Evolutionary conservation across 768 basidiomycete genomes (phyloP).

Genomic region (Tylopilus felleus): DNA sequence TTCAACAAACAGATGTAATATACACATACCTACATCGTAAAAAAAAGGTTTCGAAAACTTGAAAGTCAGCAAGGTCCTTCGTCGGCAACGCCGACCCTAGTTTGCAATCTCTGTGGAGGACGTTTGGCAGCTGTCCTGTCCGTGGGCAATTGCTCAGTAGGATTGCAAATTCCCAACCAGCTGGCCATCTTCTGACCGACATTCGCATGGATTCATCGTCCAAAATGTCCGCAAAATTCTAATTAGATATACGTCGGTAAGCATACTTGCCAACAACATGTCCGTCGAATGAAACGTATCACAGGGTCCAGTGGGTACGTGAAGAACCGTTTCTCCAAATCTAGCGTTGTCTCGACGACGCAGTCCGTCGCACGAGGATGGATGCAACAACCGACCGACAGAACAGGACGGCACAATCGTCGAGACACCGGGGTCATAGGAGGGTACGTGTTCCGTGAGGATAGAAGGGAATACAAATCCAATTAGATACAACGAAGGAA

Average conservation of each 20-base stretch:
- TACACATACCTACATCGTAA: too few relatives aligned
- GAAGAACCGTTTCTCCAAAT: neutral
- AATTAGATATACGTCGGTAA: slow-evolving; percentile 2
- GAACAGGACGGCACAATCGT: neutral
- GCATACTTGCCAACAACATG: slow-evolving; percentile 5
- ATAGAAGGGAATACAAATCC: slow-evolving; percentile 19
- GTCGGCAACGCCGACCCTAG: too few relatives aligned
- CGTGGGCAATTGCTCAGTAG: too few relatives aligned
- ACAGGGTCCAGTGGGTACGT: slow-evolving; percentile 9
- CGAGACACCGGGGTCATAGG: neutral
- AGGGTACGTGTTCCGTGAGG: slow-evolving; percentile 2
- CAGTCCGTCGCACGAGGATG: neutral
- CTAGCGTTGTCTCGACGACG: slow-evolving; percentile 1
- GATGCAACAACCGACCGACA: neutral
- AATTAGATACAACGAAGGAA: slow-evolving; percentile 16
- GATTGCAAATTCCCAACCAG: neutral
- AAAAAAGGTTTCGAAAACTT: too few relatives aligned
- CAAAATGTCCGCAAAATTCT: neutral
- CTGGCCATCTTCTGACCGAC: too few relatives aligned
- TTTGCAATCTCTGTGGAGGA: too few relatives aligned
- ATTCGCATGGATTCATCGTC: neutral
- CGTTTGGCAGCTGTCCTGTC: too few relatives aligned
- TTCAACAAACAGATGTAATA: too few relatives aligned
- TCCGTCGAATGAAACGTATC: slow-evolving; percentile 12
- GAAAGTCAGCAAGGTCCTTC: too few relatives aligned